Conservation (phyloP, 345 rosid genomes). For the Abelmoschus esculentus region DNA sequence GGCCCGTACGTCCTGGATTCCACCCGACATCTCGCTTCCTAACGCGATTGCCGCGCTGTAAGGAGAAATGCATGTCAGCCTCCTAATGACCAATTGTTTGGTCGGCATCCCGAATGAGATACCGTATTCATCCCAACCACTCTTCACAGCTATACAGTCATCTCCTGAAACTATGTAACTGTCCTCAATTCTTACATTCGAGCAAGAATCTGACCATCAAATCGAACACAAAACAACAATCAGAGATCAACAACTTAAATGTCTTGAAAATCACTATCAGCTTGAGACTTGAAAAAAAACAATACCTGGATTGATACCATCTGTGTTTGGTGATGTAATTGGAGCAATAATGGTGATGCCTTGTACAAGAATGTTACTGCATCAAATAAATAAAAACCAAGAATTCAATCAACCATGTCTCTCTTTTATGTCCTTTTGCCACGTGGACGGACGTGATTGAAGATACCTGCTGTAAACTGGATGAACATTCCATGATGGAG, state of each 20-base stretch:
- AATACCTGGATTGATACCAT: conserved; percentile 82
- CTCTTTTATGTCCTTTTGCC: background rate
- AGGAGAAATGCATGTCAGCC: conserved; percentile 70
- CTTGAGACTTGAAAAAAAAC: background rate
- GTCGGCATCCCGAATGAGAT: conserved; percentile 64
- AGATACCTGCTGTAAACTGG: conserved; percentile 86
- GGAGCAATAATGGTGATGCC: conserved; percentile 83
- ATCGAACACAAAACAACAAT: conserved; percentile 1
- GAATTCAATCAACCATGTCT: background rate
- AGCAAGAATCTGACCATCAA: conserved; percentile 66
- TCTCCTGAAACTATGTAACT: conserved; percentile 86
- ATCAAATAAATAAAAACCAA: background rate
- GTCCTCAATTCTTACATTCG: conserved; percentile 76
- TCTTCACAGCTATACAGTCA: conserved; percentile 86
- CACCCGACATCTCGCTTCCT: conserved; percentile 82
- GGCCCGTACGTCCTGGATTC: conserved; percentile 70
- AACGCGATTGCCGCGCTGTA: conserved; percentile 68
- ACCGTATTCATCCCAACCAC: conserved; percentile 64
- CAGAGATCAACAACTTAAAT: background rate
- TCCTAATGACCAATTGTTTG: conserved; percentile 45
- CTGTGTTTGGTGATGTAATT: conserved; percentile 77
- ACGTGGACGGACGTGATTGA: conserved; percentile 9
- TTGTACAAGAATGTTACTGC: conserved; percentile 67
- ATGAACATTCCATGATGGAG: conserved; percentile 89
- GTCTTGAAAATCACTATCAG: background rate